Conservation (phyloP, 495 filamentous ascomycete species). For the Xanthoparmelia taractica region DNA sequence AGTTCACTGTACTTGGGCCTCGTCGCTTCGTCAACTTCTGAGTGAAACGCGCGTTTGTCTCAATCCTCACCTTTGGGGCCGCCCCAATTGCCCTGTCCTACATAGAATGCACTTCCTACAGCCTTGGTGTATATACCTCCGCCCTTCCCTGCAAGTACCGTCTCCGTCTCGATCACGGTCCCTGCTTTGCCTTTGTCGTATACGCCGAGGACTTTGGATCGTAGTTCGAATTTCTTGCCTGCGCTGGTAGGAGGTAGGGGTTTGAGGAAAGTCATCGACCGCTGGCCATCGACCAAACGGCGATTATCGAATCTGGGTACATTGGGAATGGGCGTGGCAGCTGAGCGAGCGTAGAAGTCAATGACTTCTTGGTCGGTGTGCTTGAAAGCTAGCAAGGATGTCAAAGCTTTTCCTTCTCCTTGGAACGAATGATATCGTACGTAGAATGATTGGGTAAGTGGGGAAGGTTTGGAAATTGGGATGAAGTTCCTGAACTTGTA, state of each 20-base stretch:
- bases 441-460: constrained; percentile 76
- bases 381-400: constrained; percentile 60
- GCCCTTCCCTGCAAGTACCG: constrained; percentile 61
- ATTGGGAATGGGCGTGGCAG: constrained; percentile 56
- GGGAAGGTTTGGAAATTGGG: constrained; percentile 79
- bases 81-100: constrained; percentile 81
- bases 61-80: constrained; percentile 64
- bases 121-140: constrained; percentile 67
- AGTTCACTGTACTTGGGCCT: constrained; percentile 66
- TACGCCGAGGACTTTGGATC: constrained; percentile 73
- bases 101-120: constrained; percentile 64
- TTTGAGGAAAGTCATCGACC: constrained; percentile 68
- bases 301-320: constrained; percentile 69
- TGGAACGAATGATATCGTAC: constrained; percentile 37
- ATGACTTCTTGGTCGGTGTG: constrained; percentile 67
- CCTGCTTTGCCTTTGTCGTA: constrained; percentile 88
- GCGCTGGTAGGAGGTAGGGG: constrained; percentile 64
- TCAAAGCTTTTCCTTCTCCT: neutral
- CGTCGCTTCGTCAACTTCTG: constrained; percentile 1
- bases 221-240: constrained; percentile 67
- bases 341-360: constrained; percentile 68
- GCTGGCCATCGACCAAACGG: constrained; percentile 78
- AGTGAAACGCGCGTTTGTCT: neutral
- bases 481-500: constrained; percentile 60
- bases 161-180: constrained; percentile 73